phyloP scores from a whole-genome alignment of 441 rosid species.

The Brassica hybrid region DNA sequence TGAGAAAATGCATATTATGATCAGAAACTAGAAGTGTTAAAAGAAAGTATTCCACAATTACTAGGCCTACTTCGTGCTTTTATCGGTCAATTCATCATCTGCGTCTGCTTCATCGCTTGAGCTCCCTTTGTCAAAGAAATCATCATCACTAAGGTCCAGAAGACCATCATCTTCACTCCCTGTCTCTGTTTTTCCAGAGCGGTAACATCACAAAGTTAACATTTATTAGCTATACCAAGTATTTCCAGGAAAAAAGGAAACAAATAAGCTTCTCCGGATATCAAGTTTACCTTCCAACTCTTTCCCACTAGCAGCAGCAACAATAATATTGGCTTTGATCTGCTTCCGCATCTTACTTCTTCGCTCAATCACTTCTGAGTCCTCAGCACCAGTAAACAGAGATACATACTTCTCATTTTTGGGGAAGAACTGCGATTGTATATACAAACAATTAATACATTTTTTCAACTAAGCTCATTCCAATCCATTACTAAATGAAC shows the following conservation, averaged over 20 bases:
- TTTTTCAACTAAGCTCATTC: constrained; percentile 14
- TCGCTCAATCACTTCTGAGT: constrained; percentile 63
- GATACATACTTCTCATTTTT: constrained; percentile 97
- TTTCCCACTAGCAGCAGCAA: constrained; percentile 98
- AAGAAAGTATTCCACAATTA: not conserved
- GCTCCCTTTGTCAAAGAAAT: constrained; percentile 80
- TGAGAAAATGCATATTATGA: constrained; percentile 37
- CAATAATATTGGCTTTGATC: constrained; percentile 86
- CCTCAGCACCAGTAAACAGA: constrained; percentile 82
- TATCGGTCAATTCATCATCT: constrained; percentile 97
- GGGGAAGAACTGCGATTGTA: constrained; percentile 79
- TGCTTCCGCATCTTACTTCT: constrained; percentile 91
- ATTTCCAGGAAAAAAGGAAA: not conserved
- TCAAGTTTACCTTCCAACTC: constrained; percentile 83
- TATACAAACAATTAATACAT: not conserved
- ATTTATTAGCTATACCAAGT: not conserved
- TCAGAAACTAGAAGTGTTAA: constrained; percentile 6
- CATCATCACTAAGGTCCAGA: constrained; percentile 91
- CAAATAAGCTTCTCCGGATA: not conserved
- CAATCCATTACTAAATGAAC: not conserved
- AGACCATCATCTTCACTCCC: constrained; percentile 98
- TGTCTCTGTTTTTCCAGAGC: constrained; percentile 61
- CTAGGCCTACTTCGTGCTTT: constrained; percentile 71
- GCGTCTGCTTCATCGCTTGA: constrained; percentile 98
- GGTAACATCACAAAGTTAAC: not conserved